Percentiles rank a stretch among this genome's conserved stretches.
These are phyloP conservation scores for Orbilia ellipsospora DNA, from an alignment of 2,329 filamentous ascomycete genomes.

Conservation along the genomic window DNA sequence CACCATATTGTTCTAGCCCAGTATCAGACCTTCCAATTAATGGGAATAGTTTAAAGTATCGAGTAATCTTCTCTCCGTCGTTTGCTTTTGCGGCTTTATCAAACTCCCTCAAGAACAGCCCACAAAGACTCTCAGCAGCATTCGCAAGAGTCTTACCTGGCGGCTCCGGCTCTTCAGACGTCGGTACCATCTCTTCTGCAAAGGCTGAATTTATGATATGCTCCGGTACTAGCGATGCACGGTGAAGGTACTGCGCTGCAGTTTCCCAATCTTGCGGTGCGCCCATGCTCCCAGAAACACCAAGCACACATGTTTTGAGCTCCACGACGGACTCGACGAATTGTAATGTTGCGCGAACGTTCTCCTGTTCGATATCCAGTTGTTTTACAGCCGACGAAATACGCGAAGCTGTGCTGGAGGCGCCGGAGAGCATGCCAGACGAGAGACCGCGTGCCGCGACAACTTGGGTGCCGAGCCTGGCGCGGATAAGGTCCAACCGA, in stretches of 20 bases:
- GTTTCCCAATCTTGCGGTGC: slow-evolving; percentile 99
- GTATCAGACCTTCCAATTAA: slow-evolving; percentile 89
- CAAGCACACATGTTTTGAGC: slow-evolving; percentile 94
- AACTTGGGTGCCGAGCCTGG: slow-evolving; percentile 86
- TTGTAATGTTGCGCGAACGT: slow-evolving; percentile 87
- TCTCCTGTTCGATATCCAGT: slow-evolving; percentile 88
- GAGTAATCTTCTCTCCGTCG: slow-evolving; percentile 88
- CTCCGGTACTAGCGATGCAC: slow-evolving; percentile 82
- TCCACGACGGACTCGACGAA: slow-evolving; percentile 97
- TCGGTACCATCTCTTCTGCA: slow-evolving; percentile 91
- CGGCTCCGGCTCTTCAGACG: slow-evolving; percentile 91
- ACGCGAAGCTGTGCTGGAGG: slow-evolving; percentile 83
- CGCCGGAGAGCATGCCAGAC: slow-evolving; percentile 88
- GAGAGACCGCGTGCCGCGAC: slow-evolving; percentile 84
- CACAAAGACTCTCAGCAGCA: slow-evolving; percentile 88
- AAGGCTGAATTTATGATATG: slow-evolving; percentile 85
- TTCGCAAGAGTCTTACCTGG: slow-evolving; percentile 86
- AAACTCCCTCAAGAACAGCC: slow-evolving; percentile 91
- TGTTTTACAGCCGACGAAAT: slow-evolving; percentile 87
- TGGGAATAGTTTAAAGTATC: slow-evolving; percentile 98
- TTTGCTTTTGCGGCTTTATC: slow-evolving; percentile 87
- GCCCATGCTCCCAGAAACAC: slow-evolving; percentile 95
- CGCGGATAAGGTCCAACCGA: slow-evolving; percentile 87
- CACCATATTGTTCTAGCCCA: slow-evolving; percentile 91
- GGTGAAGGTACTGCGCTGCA: slow-evolving; percentile 86